Evolutionary conservation across 345 rosid species (phyloP), one percentile per base, ranked within the genome.

Genomic region (Populus deltoides): DNA sequence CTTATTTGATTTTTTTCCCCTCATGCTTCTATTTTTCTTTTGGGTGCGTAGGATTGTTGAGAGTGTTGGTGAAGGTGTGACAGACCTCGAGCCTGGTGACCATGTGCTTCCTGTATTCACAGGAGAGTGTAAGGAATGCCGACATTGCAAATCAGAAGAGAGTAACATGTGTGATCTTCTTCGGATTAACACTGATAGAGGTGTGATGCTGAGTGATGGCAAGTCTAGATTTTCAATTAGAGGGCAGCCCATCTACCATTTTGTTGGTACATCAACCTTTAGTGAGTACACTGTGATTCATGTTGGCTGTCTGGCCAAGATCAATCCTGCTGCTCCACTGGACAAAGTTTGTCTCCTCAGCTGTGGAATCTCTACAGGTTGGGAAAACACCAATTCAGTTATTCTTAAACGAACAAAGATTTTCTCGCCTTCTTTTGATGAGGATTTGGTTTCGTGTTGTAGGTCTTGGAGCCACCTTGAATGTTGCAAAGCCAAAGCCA

Each of bases 91-190:
- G 59, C 87, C 83, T 1, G 85, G 87, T 0, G 89, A 87, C 43
- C 85, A 87, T 81, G 86, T 84, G 2, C 86, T 86, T 6, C 89
- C 89, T 18, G 74, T 85, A 0, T 87, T 84, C 78, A 85, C 86
- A 0, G 89, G 85, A 3, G 89, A 87, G 29, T 83, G 89, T 70
- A 81, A 73, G 62, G 85, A 77, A 4, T 83, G 86, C 72, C 65
- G 36, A 0, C 86, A 85, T 51, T 85, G 83, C 82, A 72, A 83
- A 59, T 85, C 85, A 0, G 84, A 81, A 39, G 82, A 85, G 73
- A 82, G 81, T 47, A 83, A 87, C 73, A 77, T 83, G 84, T 85
- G 88, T 39, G 66, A 80, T 27, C 85, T 81, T 33, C 84, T 85
- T 3, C 73, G 90, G 78, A 78, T 83, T 61, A 81, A 83, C 22